Evolutionary conservation across 2,329 filamentous ascomycete species (phyloP).

Genomic region (Diaporthe humulicola): DNA sequence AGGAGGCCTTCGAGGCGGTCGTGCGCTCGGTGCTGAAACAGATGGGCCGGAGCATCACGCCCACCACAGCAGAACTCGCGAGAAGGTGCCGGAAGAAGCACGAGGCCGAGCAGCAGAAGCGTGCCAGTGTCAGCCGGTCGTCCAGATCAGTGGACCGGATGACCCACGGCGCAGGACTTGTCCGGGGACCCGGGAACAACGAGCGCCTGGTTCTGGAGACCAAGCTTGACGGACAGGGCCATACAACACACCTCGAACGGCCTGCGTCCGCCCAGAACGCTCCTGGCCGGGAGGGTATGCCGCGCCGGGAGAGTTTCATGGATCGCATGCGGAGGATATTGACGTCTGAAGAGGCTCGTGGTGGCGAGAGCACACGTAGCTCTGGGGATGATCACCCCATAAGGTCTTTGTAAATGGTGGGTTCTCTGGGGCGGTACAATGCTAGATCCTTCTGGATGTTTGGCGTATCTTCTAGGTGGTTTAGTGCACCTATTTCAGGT

Average conservation of each 20-base stretch:
- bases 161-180: background rate
- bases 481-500: background rate
- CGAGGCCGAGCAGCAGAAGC: slow-evolving; percentile 20
- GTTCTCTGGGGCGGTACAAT: background rate
- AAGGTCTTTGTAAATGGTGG: background rate
- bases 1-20: slow-evolving; percentile 65
- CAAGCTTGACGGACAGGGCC: background rate
- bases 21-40: slow-evolving; percentile 44
- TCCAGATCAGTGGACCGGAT: background rate
- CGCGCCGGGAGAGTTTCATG: slow-evolving; percentile 14
- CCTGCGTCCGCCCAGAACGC: background rate
- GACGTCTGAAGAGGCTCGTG: background rate
- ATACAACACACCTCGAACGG: background rate
- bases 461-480: background rate
- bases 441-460: background rate
- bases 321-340: background rate
- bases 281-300: background rate
- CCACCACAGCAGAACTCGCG: background rate
- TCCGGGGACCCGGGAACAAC: background rate
- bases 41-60: slow-evolving; percentile 37
- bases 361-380: background rate
- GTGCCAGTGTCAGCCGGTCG: background rate
- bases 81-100: slow-evolving; percentile 1
- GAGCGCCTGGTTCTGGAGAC: background rate
- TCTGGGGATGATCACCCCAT: background rate